These are phyloP conservation scores for Pharnaceum exiguum DNA, from an alignment of 148 eudicot species.

Conservation along the genomic window DNA sequence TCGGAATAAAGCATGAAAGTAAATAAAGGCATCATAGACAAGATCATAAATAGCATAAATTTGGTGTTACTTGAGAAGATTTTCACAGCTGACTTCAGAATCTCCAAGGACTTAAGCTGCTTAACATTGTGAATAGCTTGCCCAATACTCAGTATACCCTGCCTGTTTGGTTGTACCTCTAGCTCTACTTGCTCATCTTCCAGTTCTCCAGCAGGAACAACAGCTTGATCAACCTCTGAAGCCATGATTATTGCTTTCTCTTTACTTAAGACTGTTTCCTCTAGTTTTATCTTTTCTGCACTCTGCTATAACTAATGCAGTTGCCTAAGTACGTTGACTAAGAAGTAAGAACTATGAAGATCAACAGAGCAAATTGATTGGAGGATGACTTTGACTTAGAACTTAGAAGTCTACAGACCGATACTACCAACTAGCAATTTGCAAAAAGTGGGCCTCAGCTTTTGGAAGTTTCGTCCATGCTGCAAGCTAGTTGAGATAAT, in stretches of 20 bases:
- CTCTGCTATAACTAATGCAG: slow-evolving; percentile 5
- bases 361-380: no score
- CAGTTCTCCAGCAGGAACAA: not conserved
- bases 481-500: no score
- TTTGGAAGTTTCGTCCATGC: no score
- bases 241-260: slow-evolving; percentile 1
- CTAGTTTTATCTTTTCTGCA: no score
- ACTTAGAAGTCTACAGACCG: no score
- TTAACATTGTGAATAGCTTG: not conserved
- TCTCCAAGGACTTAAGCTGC: slow-evolving; percentile 10
- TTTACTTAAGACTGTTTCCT: not conserved
- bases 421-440: no score
- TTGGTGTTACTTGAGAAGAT: not conserved
- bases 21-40: slow-evolving; percentile 3
- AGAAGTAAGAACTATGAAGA: no score
- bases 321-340: no score
- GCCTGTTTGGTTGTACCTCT: not conserved
- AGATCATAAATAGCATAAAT: slow-evolving; percentile 1
- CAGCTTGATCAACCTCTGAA: slow-evolving; percentile 11
- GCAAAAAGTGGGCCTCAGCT: no score
- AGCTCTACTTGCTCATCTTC: slow-evolving; percentile 1
- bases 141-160: not conserved
- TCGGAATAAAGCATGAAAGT: slow-evolving; percentile 9
- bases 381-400: no score
- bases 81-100: not conserved